Evolutionary conservation across 108 stramenopile genomes (phyloP), one percentile per base, ranked within the genome.

Genomic region (Cyclotella distinguenda): DNA sequence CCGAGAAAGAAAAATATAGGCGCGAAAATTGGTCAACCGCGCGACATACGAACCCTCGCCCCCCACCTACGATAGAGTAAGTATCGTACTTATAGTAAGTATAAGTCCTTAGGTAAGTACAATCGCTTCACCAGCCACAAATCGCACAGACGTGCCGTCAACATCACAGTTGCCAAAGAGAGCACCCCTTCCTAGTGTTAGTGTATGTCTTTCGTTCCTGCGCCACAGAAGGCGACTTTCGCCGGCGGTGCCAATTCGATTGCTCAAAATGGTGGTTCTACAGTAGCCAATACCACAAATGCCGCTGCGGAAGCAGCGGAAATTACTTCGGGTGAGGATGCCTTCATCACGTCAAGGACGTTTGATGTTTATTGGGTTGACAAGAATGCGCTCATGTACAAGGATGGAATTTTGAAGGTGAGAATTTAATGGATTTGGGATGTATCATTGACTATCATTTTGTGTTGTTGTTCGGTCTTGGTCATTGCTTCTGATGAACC

Each of bases 141-240:
- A n/a, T n/a, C n/a, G n/a, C n/a, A n/a, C n/a, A n/a, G n/a, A n/a
- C n/a, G n/a, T n/a, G n/a, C n/a, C n/a, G n/a, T n/a, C n/a, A n/a
- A n/a, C n/a, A n/a, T n/a, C n/a, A n/a, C n/a, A n/a, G n/a, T n/a
- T n/a, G n/a, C 25, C 50, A 51, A 51, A 55, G 53, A 50, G 49
- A 4, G 21, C 49, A 12, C 48, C 35, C 26, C 21, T 43, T 25
- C 50, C 21, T 6, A 21, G 12, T 15, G 18, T 33, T 33, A 84
- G 86, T 93, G 81, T 84, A 93, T 93, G 91, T 93, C 91, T 85
- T 93, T 93, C 80, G 88, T 89, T 77, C 91, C 91, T 77, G 79
- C 80, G 65, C 88, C 91, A 53, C 86, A 88, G 84, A 84, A 86
- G 86, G 85, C 86, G 70, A 80, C 60, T 51, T 56, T 67, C 73